phyloP scores from a whole-genome alignment of 768 basidiomycete genomes.

The Suillus cothurnatus region DNA sequence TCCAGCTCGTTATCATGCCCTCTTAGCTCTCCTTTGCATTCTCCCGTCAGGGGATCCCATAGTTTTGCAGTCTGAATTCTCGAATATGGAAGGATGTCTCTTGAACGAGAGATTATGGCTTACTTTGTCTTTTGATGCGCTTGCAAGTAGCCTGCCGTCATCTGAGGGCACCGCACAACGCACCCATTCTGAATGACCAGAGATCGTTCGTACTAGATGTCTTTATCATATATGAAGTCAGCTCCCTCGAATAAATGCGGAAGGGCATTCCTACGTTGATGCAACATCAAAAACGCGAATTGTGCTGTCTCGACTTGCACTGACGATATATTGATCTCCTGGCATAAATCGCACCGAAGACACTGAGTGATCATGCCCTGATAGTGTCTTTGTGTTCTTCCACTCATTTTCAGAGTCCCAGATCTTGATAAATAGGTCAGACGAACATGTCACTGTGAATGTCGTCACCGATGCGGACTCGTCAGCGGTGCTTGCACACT shows the following conservation, averaged over 20 bases:
- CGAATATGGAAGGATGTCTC: background rate
- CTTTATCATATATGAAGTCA: constrained; percentile 37
- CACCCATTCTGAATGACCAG: constrained; percentile 86
- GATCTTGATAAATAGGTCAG: constrained; percentile 88
- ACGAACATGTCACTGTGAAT: constrained; percentile 59
- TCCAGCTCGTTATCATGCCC: constrained; percentile 91
- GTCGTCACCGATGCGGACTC: constrained; percentile 2
- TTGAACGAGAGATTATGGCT: constrained; percentile 22
- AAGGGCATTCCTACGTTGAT: constrained; percentile 56
- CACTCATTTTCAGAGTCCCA: constrained; percentile 92
- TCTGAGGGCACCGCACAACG: constrained; percentile 63
- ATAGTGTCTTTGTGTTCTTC: constrained; percentile 84
- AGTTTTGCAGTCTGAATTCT: constrained; percentile 67
- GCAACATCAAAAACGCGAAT: constrained; percentile 87
- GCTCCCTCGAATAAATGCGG: constrained; percentile 5
- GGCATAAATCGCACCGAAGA: constrained; percentile 86
- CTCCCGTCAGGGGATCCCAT: constrained; percentile 73
- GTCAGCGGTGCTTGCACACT: background rate
- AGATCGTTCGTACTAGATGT: constrained; percentile 74
- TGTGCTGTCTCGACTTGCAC: constrained; percentile 85
- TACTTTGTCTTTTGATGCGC: constrained; percentile 89
- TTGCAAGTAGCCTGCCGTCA: constrained; percentile 76
- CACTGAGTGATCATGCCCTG: constrained; percentile 91
- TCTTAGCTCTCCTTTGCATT: constrained; percentile 79
- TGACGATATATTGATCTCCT: constrained; percentile 80